Base-by-base conservation (phyloP, 2,329 filamentous ascomycete species). In the Cordyceps javanica region DNA sequence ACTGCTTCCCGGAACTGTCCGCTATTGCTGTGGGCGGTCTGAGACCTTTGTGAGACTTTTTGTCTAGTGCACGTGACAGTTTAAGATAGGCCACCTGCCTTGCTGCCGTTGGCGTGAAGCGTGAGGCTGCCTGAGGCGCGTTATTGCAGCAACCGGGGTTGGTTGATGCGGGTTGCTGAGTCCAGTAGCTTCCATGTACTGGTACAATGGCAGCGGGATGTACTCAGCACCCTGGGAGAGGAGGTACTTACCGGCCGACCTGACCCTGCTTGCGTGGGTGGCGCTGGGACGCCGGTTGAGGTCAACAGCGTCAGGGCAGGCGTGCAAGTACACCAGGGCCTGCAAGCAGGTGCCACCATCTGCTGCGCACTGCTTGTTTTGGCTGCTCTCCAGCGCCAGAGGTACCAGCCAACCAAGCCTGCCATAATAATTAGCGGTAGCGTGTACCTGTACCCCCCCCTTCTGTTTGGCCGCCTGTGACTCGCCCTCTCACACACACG, bases 401-500 rank as follows among this genome's bases (percentile, higher is more conserved):
- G 26, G 23, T 42, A 32, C 38, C 50, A 42, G n/a, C n/a, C n/a
- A n/a, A n/a, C n/a, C n/a, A n/a, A n/a, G n/a, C n/a, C n/a, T n/a
- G n/a, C n/a, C n/a, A n/a, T n/a, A n/a, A n/a, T n/a, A n/a, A n/a
- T n/a, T n/a, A n/a, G n/a, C n/a, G n/a, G 50, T 44, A 44, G 36
- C 50, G 13, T 34, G 11, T 34, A 25, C 50, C 38, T 5, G 39
- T 42, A 42, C 39, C 39, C 25, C 8, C 25, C 38, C 14, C 10
- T 16, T 41, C 41, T 19, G n/a, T n/a, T n/a, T n/a, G 21, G 30
- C 41, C 30, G 41, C 53, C 53, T 55, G 53, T 48, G 53, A 46
- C 42, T 30, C 42, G 28, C 26, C 52, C 39, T 26, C 41, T 36
- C 49, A 11, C 36, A 16, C 48, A 11, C 32, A 25, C 28, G 13